Evolutionary conservation across 2,329 filamentous ascomycete genomes (phyloP).

Genomic region (Colletotrichum nymphaeae): DNA sequence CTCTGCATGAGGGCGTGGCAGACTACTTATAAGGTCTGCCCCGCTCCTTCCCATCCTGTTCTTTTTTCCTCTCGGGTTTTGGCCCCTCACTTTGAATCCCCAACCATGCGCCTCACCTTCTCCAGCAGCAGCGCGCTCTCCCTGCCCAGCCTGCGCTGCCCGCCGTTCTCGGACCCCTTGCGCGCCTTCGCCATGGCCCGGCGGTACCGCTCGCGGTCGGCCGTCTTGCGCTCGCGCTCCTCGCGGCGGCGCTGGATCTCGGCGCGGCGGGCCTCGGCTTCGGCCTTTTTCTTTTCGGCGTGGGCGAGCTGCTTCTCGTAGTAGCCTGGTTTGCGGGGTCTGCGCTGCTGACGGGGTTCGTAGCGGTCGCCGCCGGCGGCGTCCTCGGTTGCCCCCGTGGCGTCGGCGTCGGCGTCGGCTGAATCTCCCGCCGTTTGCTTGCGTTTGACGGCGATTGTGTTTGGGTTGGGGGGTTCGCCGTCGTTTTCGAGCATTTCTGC

Average conservation of each 20-base stretch:
- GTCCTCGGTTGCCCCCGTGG: slow-evolving; percentile 2
- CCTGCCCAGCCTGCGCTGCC: slow-evolving; percentile 80
- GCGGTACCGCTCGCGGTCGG: slow-evolving; percentile 73
- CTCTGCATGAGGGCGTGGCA: not conserved
- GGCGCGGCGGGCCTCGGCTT: slow-evolving; percentile 54
- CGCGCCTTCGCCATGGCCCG: slow-evolving; percentile 80
- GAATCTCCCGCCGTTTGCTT: slow-evolving; percentile 37
- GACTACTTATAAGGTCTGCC: too few relatives aligned
- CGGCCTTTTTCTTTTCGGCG: slow-evolving; percentile 56
- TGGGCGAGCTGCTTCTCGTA: slow-evolving; percentile 72
- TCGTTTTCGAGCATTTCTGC: slow-evolving; percentile 52
- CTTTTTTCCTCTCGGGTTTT: not conserved
- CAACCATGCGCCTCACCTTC: slow-evolving; percentile 80
- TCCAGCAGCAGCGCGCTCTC: slow-evolving; percentile 84
- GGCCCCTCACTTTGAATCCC: slow-evolving; percentile 41
- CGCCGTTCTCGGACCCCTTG: slow-evolving; percentile 71
- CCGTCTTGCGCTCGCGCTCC: slow-evolving; percentile 73
- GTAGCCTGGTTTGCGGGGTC: slow-evolving; percentile 59
- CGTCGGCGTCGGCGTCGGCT: not conserved
- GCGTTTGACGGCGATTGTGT: slow-evolving; percentile 34
- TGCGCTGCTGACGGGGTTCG: slow-evolving; percentile 35
- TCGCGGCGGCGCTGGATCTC: slow-evolving; percentile 63
- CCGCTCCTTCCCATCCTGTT: not conserved
- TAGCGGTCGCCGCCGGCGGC: slow-evolving; percentile 27
- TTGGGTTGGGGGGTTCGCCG: slow-evolving; percentile 36